Evolutionary conservation across 164 flowering plant species (phyloP), one percentile per base, ranked within the genome.

Genomic region (grape (Vitis vinifera)): DNA sequence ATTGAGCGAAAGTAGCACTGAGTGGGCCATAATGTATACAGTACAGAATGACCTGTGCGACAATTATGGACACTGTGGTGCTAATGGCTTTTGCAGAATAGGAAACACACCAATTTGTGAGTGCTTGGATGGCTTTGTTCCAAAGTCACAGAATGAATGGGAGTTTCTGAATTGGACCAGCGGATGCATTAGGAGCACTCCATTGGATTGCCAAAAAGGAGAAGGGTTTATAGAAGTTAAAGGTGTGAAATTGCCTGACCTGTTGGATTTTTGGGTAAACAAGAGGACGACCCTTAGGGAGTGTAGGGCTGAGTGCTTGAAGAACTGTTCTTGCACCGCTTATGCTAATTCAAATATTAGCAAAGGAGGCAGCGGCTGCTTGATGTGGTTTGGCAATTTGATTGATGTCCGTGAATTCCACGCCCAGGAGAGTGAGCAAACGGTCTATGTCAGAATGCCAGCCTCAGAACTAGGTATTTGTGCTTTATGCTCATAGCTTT

Each of bases 311-410:
- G 55, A 29, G n/a, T 75, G 78, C 30, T 29, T 65, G 66, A 69
- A 52, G 55, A 66, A 75, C 13, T 79, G 82, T 17, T 60, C 74
- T 3, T 79, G 82, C 51, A 59, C 58, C 3, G 78, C 79, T 31
- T 76, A 72, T 59, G 27, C 75, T 11, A 17, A 10, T 1, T 3
- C 61, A 0, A 31, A 65, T 13, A 50, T 65, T 31, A 8, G 4
- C 23, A 67, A 63, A 0, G 47, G 47, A 47, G 68, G 74, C 15
- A 49, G 59, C 13, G 66, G 9, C 4, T 79, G 82, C 27, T 52
- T 79, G 6, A 14, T 66, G 2, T 79, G 79, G 79, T 56, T 50
- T 51, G 69, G 64, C 0, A 59, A 74, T 0, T 49, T 80, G 44
- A 0, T 68, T 4, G 83, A 80, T 51, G 47, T 71, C 15, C 65